phyloP scores from a whole-genome alignment of 164 flowering plant genomes.

The Saururus chinensis region DNA sequence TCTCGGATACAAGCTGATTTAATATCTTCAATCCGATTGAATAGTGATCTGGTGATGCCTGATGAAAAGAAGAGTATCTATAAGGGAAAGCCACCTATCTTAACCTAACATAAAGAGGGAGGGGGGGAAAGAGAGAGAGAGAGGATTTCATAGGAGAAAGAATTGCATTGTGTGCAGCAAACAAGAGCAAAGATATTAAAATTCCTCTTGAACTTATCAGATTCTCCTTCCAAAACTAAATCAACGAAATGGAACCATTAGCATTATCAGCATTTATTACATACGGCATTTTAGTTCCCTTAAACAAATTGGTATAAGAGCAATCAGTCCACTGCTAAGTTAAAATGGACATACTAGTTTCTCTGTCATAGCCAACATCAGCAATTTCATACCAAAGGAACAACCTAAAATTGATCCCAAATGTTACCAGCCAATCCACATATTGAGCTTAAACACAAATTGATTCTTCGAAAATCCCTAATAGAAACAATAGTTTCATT shows the following conservation, averaged over 20 bases:
- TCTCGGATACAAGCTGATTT: constrained; percentile 88
- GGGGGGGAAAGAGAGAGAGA: not conserved
- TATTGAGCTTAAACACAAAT: too few relatives aligned
- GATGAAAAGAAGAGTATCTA: constrained; percentile 14
- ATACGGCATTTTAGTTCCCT: not conserved
- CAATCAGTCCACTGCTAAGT: not conserved
- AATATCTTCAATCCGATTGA: constrained; percentile 89
- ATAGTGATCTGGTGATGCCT: constrained; percentile 81
- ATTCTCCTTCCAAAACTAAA: too few relatives aligned
- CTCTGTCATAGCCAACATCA: too few relatives aligned
- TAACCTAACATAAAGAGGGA: not conserved
- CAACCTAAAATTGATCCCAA: too few relatives aligned
- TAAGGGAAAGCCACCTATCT: not conserved
- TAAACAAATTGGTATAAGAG: not conserved
- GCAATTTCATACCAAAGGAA: too few relatives aligned
- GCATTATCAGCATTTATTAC: not conserved
- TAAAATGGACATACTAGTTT: too few relatives aligned
- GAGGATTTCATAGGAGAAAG: not conserved
- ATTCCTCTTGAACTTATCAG: too few relatives aligned
- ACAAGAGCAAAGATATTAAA: too few relatives aligned
- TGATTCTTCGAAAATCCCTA: not conserved
- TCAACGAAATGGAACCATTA: not conserved
- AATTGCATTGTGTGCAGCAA: not conserved
- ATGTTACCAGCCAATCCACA: too few relatives aligned
- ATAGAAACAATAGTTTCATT: not conserved